Evolutionary conservation across 1,139 yeast genomes (phyloP).

Genomic region (Candida dubliniensis): DNA sequence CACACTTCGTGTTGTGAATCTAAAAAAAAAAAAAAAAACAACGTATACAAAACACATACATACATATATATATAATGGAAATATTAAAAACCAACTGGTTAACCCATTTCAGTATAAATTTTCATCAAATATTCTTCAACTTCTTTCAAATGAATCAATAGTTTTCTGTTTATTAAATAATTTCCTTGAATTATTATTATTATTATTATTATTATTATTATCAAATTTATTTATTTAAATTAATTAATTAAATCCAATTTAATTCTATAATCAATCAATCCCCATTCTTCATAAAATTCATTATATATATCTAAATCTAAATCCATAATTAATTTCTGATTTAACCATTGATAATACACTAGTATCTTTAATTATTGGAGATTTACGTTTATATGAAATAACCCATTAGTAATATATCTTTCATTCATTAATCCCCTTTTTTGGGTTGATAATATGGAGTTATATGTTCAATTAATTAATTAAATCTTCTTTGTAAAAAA

Average conservation of each 20-base stretch:
- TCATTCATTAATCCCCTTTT: conserved; percentile 50
- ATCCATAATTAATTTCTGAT: conserved; percentile 39
- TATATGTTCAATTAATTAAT: conserved; percentile 52
- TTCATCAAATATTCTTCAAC: conserved; percentile 38
- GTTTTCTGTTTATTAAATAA: conserved; percentile 42
- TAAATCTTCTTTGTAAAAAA: conserved; percentile 58
- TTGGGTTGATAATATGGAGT: conserved; percentile 59
- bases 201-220: too few species aligned
- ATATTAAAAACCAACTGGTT: conserved; percentile 1
- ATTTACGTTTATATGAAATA: conserved; percentile 38
- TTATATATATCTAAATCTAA: conserved; percentile 31
- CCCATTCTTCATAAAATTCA: conserved; percentile 41
- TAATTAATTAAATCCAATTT: conserved; percentile 32
- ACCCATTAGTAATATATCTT: conserved; percentile 57
- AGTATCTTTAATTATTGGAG: conserved; percentile 26
- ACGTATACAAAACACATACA: neutral
- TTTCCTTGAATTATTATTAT: conserved; percentile 16
- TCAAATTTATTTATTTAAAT: conserved; percentile 19
- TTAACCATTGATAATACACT: conserved; percentile 37
- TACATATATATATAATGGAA: conserved; percentile 1
- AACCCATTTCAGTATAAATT: conserved; percentile 53
- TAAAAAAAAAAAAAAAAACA: too few species aligned
- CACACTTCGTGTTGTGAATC: too few species aligned
- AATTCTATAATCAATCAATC: conserved; percentile 43
- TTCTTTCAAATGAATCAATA: conserved; percentile 36